Base-by-base conservation (phyloP, 2,329 filamentous ascomycete species). In the Xylariaceae sp. region DNA sequence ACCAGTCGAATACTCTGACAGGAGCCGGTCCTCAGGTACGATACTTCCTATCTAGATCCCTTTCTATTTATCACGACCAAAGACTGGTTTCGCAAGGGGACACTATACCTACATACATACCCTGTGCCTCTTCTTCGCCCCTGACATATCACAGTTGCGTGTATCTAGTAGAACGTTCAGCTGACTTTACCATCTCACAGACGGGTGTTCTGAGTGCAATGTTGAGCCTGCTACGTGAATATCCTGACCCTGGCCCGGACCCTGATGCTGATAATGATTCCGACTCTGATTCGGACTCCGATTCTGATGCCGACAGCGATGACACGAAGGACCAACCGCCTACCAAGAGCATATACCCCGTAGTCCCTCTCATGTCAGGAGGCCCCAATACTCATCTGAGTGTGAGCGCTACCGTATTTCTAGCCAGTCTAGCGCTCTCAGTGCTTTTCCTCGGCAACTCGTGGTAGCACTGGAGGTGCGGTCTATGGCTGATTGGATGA, bases 11-110 rank as follows among this genome's bases (percentile, higher is more conserved):
- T 60, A 79, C 81, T 64, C 76, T 75, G 3, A 74, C 70, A 9
- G 82, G 81, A 1, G 78, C 82, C 0, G 81, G 80, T 0, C 76
- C 82, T 67, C 78, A 82, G 70, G 61, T 62, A 80, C 82, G 77
- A 76, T 73, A 37, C 79, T 78, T 0, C 72, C 84, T 11, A 77
- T 76, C 51, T 10, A 4, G 3, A n/a, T 47, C 17, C n/a, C 8
- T 30, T 5, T 30, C 23, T 1, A 17, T 10, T 5, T 3, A 4
- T 11, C 9, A 9, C 30, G 48, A 15, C 4, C 11, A 8, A 41
- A 30, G 17, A 18, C 17, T 18, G 17, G 17, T 18, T 18, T 18
- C 17, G 17, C 17, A 18, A 18, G 17, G 17, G 17, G 17, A 18
- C 17, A 18, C 17, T 18, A 18, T 18, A 18, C 17, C 17, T 18